A percentile compares a stretch with the other conserved stretches of the same genome.
These are phyloP conservation scores for Candida buenavistaensis DNA, from an alignment of 1,139 yeast species.

Conservation along the genomic window DNA sequence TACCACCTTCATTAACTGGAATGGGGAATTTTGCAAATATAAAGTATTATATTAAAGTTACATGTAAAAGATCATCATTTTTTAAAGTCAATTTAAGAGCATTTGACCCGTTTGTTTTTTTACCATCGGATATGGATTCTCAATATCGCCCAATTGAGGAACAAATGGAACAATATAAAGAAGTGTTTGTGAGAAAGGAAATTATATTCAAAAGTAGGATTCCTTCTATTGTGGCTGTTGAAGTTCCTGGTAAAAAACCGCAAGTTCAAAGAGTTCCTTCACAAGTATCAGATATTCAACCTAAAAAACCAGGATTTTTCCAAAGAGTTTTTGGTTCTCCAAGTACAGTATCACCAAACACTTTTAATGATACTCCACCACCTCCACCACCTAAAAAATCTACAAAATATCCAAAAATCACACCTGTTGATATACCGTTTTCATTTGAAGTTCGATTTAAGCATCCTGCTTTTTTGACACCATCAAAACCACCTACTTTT, in stretches of 20 bases:
- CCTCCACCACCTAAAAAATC: constrained; percentile 8
- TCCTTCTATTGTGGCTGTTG: constrained; percentile 47
- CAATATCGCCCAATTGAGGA: constrained; percentile 25
- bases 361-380: constrained; percentile 5
- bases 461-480: constrained; percentile 46
- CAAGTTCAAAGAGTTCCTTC: constrained; percentile 16
- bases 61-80: constrained; percentile 56
- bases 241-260: constrained; percentile 5
- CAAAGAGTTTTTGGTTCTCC: constrained; percentile 19
- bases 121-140: constrained; percentile 49
- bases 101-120: constrained; percentile 50
- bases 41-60: constrained; percentile 57
- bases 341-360: background rate
- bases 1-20: constrained; percentile 61
- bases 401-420: constrained; percentile 23
- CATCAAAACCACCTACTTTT: constrained; percentile 42
- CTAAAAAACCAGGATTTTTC: constrained; percentile 24
- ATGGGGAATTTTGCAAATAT: constrained; percentile 47
- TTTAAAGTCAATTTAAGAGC: constrained; percentile 51
- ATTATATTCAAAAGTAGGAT: constrained; percentile 37
- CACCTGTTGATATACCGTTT: constrained; percentile 42
- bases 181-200: constrained; percentile 43
- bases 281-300: constrained; percentile 11
- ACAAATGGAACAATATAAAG: constrained; percentile 24
- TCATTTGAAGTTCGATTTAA: constrained; percentile 48